Conservation (phyloP, 352 stramenopile genomes). For the Phytophthora sp. region DNA sequence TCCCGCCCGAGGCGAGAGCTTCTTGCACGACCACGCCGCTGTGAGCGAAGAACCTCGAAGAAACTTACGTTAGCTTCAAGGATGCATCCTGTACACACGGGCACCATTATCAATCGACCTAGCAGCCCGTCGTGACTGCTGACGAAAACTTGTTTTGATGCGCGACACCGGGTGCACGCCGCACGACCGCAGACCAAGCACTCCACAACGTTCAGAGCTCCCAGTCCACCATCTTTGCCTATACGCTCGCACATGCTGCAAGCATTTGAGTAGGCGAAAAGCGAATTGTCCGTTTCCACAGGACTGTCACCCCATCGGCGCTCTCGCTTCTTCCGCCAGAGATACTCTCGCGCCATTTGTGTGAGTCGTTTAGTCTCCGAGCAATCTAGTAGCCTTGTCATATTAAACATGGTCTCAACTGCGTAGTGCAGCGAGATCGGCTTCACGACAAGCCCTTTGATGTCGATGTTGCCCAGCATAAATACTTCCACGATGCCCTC, state of each 20-base stretch:
- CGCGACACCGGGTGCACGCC: conserved; percentile 32
- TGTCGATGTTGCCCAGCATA: conserved; percentile 41
- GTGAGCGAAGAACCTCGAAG: conserved; percentile 18
- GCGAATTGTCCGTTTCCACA: conserved; percentile 2
- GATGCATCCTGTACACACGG: conserved; percentile 45
- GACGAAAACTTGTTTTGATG: conserved; percentile 49
- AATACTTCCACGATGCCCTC: conserved; percentile 40
- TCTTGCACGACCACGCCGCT: conserved; percentile 2
- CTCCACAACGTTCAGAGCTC: conserved; percentile 15
- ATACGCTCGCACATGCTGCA: conserved; percentile 33
- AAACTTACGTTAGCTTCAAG: conserved; percentile 39
- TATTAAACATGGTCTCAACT: conserved; percentile 34
- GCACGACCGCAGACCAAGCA: conserved; percentile 34
- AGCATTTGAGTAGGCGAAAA: not conserved
- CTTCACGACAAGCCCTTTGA: conserved; percentile 31
- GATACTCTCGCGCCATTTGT: conserved; percentile 40
- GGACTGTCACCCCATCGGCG: conserved; percentile 3
- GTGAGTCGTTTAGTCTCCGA: conserved; percentile 57
- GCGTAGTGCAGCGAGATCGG: conserved; percentile 22
- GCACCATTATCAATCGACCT: conserved; percentile 43
- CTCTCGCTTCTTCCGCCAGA: conserved; percentile 20
- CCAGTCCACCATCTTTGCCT: conserved; percentile 25
- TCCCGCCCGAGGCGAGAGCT: conserved; percentile 7
- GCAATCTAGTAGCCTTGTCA: conserved; percentile 41
- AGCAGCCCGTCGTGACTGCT: conserved; percentile 38